phyloP scores from a whole-genome alignment of 768 basidiomycete genomes.

The Tylopilus sp. region DNA sequence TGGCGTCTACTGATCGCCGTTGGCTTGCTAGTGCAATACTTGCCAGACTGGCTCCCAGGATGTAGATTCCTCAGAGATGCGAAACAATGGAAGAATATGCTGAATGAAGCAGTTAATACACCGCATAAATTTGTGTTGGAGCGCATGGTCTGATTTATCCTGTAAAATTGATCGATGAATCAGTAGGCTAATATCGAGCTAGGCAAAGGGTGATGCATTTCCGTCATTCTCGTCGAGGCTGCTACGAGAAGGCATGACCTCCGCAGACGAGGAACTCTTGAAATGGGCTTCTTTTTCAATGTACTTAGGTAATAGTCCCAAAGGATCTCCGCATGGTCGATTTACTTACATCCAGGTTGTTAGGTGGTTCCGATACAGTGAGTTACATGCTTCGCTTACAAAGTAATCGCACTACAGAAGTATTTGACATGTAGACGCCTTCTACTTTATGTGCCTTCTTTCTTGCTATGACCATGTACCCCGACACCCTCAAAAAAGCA shows the following conservation, averaged over 20 bases:
- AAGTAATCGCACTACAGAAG: neutral
- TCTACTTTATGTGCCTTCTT: constrained; percentile 14
- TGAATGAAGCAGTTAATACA: neutral
- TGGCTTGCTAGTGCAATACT: constrained; percentile 8
- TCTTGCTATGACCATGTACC: constrained; percentile 15
- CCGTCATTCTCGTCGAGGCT: constrained; percentile 14
- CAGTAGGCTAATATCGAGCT: neutral
- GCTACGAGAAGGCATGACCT: constrained; percentile 6
- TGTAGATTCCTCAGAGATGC: constrained; percentile 13
- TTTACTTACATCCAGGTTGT: neutral
- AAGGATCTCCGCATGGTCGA: neutral
- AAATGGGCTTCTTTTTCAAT: constrained; percentile 17
- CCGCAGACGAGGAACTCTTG: constrained; percentile 9
- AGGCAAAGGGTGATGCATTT: constrained; percentile 10
- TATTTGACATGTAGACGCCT: constrained; percentile 11
- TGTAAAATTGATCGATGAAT: neutral
- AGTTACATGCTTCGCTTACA: constrained; percentile 18
- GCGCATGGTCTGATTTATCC: constrained; percentile 8
- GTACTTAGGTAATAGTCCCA: constrained; percentile 12
- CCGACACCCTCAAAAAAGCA: constrained; percentile 5
- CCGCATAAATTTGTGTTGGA: constrained; percentile 11
- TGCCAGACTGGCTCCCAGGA: constrained; percentile 24
- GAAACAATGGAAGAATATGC: constrained; percentile 1
- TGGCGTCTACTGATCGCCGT: neutral
- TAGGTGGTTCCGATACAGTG: constrained; percentile 27